These are phyloP conservation scores for Mrakia gelida DNA, from an alignment of 768 basidiomycete genomes.

Conservation along the genomic window DNA sequence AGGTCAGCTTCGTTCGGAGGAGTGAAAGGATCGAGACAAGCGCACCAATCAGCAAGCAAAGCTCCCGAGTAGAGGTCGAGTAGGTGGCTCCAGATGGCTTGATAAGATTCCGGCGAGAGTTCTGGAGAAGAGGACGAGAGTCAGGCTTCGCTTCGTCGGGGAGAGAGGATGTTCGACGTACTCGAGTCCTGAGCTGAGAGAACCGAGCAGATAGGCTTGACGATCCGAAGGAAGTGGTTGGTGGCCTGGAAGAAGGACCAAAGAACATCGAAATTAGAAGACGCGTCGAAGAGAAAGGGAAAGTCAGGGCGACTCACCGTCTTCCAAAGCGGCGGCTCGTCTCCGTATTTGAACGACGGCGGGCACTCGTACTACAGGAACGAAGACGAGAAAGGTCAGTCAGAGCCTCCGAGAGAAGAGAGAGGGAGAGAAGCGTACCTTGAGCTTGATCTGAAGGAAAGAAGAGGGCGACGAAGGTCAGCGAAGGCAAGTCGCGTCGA, in stretches of 20 bases:
- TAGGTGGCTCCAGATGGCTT: conserved; percentile 79
- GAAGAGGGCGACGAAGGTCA: neutral
- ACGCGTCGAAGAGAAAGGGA: conserved; percentile 45
- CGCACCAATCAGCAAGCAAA: conserved; percentile 79
- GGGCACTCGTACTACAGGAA: conserved; percentile 81
- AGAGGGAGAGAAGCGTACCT: neutral
- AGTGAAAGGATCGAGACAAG: neutral
- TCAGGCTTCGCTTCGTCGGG: neutral
- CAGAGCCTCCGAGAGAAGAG: too few species aligned
- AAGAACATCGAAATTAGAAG: conserved; percentile 39
- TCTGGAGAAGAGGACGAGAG: conserved; percentile 43
- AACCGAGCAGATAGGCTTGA: conserved; percentile 1
- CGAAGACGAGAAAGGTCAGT: neutral
- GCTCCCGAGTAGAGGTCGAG: conserved; percentile 76
- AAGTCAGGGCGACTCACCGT: conserved; percentile 75
- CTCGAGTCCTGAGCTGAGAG: neutral
- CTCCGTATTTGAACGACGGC: conserved; percentile 76
- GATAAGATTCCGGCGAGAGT: conserved; percentile 61
- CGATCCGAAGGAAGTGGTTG: conserved; percentile 7
- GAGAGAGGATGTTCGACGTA: neutral
- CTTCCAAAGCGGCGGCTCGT: conserved; percentile 88
- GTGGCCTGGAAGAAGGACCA: conserved; percentile 1
- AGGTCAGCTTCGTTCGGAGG: neutral
- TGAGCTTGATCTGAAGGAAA: conserved; percentile 20
- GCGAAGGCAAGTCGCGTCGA: neutral